phyloP scores from a whole-genome alignment of 768 basidiomycete genomes.

The Tephrocybe rancida region DNA sequence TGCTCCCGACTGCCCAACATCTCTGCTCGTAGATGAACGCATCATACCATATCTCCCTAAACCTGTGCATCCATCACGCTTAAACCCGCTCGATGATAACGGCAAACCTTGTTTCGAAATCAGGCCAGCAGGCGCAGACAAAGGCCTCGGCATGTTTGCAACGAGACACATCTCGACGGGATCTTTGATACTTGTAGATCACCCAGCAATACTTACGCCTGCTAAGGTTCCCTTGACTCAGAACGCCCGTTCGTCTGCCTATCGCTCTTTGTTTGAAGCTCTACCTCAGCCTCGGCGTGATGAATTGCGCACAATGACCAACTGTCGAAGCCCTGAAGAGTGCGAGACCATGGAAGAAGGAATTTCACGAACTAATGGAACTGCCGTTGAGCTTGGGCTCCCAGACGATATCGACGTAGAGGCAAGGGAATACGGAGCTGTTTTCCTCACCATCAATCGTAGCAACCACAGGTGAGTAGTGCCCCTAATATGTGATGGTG shows the following conservation, averaged over 20 bases:
- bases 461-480: conserved; percentile 43
- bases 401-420: conserved; percentile 23
- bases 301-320: conserved; percentile 24
- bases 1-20: conserved; percentile 8
- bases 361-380: conserved; percentile 45
- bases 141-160: conserved; percentile 33
- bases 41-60: conserved; percentile 11
- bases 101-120: conserved; percentile 19
- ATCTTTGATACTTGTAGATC: conserved; percentile 26
- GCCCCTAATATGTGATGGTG: not conserved
- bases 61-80: not conserved
- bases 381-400: conserved; percentile 33
- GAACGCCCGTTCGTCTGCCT: conserved; percentile 19
- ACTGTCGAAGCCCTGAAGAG: conserved; percentile 27
- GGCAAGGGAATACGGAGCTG: conserved; percentile 39
- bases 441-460: conserved; percentile 43
- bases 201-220: conserved; percentile 27
- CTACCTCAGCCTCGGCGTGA: conserved; percentile 20
- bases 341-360: conserved; percentile 38
- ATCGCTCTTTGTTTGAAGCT: conserved; percentile 21
- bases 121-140: conserved; percentile 21
- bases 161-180: conserved; percentile 21
- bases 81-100: conserved; percentile 10
- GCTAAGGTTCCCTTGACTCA: conserved; percentile 14
- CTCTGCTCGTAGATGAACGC: conserved; percentile 16